A percentile compares a stretch with the other conserved stretches of the same genome.
phyloP scores from a whole-genome alignment of 148 eudicot genomes.

The Persicaria tinctoria region DNA sequence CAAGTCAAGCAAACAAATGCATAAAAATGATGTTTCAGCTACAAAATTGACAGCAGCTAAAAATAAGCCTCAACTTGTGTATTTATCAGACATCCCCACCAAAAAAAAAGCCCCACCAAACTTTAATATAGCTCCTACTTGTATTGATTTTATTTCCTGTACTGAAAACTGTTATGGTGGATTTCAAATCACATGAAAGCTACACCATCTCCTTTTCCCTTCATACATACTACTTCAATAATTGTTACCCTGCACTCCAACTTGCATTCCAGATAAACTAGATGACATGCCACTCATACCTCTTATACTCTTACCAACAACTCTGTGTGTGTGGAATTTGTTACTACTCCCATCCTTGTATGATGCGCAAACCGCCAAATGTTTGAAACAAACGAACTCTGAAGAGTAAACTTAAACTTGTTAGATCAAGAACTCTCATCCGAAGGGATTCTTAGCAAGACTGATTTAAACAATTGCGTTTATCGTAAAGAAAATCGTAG shows the following conservation, averaged over 20 bases:
- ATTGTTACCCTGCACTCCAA: background rate
- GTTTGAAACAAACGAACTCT: background rate
- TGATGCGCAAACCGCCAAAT: slow-evolving; percentile 5
- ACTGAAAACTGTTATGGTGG: background rate
- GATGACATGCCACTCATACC: background rate
- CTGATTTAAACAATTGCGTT: too few relatives aligned
- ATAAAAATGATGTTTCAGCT: background rate
- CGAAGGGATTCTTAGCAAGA: too few relatives aligned
- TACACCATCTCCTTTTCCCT: background rate
- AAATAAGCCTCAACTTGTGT: background rate
- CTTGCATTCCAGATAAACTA: slow-evolving; percentile 3
- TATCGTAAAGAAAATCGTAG: too few relatives aligned
- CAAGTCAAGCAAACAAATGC: background rate
- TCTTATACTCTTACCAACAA: background rate
- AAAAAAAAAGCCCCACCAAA: background rate
- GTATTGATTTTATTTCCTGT: background rate
- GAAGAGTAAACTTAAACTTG: background rate
- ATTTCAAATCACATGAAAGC: slow-evolving; percentile 2
- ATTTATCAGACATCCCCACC: background rate
- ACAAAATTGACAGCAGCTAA: background rate
- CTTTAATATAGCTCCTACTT: background rate
- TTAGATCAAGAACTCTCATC: too few relatives aligned
- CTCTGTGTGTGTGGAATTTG: too few relatives aligned
- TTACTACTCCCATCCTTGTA: background rate
- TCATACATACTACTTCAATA: background rate